Percentiles rank a stretch among this genome's conserved stretches.
These are phyloP conservation scores for Pythium guiyangense DNA, from an alignment of 352 stramenopile species.

Conservation along the genomic window DNA sequence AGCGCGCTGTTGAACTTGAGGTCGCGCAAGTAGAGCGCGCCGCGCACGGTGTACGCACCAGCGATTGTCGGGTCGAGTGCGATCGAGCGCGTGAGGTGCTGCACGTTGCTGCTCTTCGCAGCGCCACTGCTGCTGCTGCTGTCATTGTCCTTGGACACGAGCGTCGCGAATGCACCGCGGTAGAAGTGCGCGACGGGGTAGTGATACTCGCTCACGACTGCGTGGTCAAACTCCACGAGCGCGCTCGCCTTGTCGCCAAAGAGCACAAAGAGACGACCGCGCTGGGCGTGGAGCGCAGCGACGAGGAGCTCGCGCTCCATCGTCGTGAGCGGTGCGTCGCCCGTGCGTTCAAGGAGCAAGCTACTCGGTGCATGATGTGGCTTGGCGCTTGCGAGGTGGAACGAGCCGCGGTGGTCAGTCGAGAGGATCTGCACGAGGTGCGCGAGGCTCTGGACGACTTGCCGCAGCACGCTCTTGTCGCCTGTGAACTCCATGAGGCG, in stretches of 20 bases:
- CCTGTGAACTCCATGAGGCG: constrained; percentile 62
- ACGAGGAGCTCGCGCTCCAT: constrained; percentile 45
- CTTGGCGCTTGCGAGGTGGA: constrained; percentile 19
- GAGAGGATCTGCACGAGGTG: constrained; percentile 49
- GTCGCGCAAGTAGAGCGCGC: constrained; percentile 60
- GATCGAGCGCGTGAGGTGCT: constrained; percentile 62
- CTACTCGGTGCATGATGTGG: neutral
- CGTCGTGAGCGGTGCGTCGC: constrained; percentile 16
- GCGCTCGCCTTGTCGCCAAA: constrained; percentile 45
- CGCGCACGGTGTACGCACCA: constrained; percentile 67
- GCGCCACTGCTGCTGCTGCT: neutral
- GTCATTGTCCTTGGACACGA: constrained; percentile 23
- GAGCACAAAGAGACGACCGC: constrained; percentile 56
- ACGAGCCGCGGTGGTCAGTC: constrained; percentile 27
- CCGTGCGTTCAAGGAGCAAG: neutral
- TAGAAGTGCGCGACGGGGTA: constrained; percentile 81
- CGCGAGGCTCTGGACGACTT: constrained; percentile 63
- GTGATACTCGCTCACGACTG: constrained; percentile 75
- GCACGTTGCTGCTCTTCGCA: constrained; percentile 33
- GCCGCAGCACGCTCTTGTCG: constrained; percentile 47
- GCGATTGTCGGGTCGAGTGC: constrained; percentile 68
- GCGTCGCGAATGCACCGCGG: constrained; percentile 53
- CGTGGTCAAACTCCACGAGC: constrained; percentile 60
- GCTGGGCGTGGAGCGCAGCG: constrained; percentile 55
- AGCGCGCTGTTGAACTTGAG: constrained; percentile 72